Evolutionary conservation across 129 eudicot genomes (phyloP).

Genomic region (Helianthus tuberosus): DNA sequence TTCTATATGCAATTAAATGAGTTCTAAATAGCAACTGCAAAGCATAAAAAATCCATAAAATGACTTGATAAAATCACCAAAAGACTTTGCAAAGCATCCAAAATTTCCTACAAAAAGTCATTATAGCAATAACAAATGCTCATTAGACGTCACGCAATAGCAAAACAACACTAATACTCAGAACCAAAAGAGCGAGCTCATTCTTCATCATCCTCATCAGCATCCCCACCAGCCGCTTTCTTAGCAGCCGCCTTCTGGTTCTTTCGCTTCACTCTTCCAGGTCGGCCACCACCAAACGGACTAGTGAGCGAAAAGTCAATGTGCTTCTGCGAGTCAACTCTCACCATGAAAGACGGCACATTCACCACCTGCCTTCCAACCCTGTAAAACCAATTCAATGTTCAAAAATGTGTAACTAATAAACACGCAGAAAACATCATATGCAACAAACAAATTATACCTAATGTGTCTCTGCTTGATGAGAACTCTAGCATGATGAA

Average conservation of each 20-base stretch:
- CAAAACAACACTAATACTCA: neutral
- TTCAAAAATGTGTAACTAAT: neutral
- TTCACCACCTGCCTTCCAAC: constrained; percentile 84
- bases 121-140: constrained; percentile 5
- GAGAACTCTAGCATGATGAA: constrained; percentile 81
- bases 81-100: constrained; percentile 25
- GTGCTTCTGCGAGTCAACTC: constrained; percentile 68
- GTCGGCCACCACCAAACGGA: constrained; percentile 75
- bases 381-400: constrained; percentile 20
- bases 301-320: constrained; percentile 75
- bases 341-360: constrained; percentile 74
- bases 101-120: constrained; percentile 37
- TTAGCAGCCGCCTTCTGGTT: constrained; percentile 74
- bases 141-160: neutral
- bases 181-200: constrained; percentile 18
- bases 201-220: constrained; percentile 71
- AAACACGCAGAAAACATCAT: neutral
- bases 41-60: constrained; percentile 13
- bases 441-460: constrained; percentile 15
- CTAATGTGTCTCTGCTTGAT: constrained; percentile 83
- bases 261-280: constrained; percentile 79
- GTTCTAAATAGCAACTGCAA: neutral
- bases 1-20: neutral
- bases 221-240: constrained; percentile 78
- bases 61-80: constrained; percentile 6